A percentile compares a stretch with the other conserved stretches of the same genome.
Evolutionary conservation across 2,329 filamentous ascomycete genomes (phyloP).

Genomic region (Colletotrichum liriopes): DNA sequence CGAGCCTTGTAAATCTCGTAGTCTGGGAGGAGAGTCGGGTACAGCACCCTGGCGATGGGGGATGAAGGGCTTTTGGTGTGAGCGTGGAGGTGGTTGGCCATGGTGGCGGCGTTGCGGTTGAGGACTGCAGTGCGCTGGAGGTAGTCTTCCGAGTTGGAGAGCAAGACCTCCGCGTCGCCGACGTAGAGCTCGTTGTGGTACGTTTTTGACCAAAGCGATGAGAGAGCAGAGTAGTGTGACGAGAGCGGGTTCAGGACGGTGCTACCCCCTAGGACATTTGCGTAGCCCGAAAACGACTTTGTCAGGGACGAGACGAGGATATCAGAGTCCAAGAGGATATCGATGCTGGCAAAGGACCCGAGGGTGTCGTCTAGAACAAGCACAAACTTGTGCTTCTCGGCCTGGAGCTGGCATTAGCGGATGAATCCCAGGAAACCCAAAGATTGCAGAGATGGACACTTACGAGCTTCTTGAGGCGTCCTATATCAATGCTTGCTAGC

Average conservation of each 20-base stretch:
- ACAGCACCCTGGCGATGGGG: constrained; percentile 59
- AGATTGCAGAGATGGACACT: neutral
- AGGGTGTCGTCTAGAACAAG: constrained; percentile 66
- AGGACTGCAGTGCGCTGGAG: constrained; percentile 56
- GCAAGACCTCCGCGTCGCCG: constrained; percentile 62
- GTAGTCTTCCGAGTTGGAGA: constrained; percentile 62
- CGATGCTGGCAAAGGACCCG: constrained; percentile 64
- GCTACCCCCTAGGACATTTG: constrained; percentile 70
- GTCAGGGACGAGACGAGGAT: constrained; percentile 68
- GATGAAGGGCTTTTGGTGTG: constrained; percentile 50
- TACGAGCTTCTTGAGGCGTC: constrained; percentile 47
- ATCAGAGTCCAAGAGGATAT: constrained; percentile 65
- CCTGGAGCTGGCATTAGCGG: neutral
- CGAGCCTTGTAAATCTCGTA: constrained; percentile 56
- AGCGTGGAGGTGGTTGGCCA: constrained; percentile 57
- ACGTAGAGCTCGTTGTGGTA: constrained; percentile 63
- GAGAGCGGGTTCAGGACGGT: constrained; percentile 65
- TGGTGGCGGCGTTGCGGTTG: constrained; percentile 61
- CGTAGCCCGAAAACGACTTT: constrained; percentile 72
- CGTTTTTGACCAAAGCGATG: constrained; percentile 41
- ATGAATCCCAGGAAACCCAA: too few relatives aligned
- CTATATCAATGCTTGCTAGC: constrained; percentile 52
- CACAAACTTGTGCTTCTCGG: constrained; percentile 62
- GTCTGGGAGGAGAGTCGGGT: constrained; percentile 58
- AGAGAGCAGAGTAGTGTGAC: constrained; percentile 56